Conservation (phyloP, 179 eudicot genomes). For the Amaranthus tricolor region DNA sequence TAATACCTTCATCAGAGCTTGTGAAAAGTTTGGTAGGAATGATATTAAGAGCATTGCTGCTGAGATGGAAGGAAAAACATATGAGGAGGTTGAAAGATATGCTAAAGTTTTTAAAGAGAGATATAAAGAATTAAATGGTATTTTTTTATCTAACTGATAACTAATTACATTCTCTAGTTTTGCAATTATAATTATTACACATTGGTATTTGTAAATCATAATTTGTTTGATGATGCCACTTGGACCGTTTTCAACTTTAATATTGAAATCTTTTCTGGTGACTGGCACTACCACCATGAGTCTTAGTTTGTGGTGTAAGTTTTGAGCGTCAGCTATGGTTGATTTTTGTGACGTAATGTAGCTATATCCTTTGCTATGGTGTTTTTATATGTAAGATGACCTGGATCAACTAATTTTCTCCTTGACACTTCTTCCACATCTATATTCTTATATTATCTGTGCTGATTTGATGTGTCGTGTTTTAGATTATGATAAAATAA, state of each 20-base stretch:
- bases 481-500: slow-evolving; percentile 89
- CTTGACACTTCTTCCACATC: not conserved
- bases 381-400: not conserved
- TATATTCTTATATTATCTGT: not conserved
- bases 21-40: slow-evolving; percentile 90
- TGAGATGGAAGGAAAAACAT: slow-evolving; percentile 97
- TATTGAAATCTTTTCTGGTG: not conserved
- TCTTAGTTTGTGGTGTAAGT: not conserved
- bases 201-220: not conserved
- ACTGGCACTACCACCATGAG: too few relatives aligned
- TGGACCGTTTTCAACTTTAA: not conserved
- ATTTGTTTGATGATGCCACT: not conserved
- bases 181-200: not conserved
- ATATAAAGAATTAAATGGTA: slow-evolving; percentile 92
- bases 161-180: too few relatives aligned
- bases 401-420: not conserved
- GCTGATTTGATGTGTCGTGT: slow-evolving; percentile 14
- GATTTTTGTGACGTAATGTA: not conserved
- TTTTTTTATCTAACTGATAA: too few relatives aligned
- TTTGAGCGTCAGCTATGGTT: not conserved
- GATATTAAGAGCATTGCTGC: slow-evolving; percentile 74
- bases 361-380: too few relatives aligned
- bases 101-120: slow-evolving; percentile 88
- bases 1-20: slow-evolving; percentile 87
- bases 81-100: slow-evolving; percentile 96